phyloP scores from a whole-genome alignment of 352 stramenopile genomes.

The Poterioochromonas sp. region DNA sequence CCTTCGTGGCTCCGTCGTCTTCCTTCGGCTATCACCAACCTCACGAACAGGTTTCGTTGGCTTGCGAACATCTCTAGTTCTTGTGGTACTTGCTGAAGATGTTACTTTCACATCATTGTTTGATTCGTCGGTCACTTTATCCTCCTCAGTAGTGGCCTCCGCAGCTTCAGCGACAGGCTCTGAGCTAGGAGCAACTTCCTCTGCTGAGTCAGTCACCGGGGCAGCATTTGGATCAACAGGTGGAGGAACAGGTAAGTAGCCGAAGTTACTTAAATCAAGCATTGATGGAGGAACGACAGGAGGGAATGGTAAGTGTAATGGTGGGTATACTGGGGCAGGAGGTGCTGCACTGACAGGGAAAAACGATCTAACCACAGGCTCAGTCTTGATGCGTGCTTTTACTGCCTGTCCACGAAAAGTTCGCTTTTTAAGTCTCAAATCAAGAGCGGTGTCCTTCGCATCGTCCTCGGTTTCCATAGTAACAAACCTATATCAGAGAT shows the following conservation, averaged over 20 bases:
- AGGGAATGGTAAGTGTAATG: conserved; percentile 31
- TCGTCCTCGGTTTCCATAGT: conserved; percentile 73
- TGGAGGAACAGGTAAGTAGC: conserved; percentile 29
- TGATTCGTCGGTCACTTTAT: conserved; percentile 38
- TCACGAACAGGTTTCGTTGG: not conserved
- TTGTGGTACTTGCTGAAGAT: not conserved
- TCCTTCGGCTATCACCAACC: not conserved
- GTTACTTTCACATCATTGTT: conserved; percentile 46
- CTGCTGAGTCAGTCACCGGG: not conserved
- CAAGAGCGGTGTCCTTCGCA: conserved; percentile 67
- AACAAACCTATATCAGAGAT: conserved; percentile 54
- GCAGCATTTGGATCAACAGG: not conserved
- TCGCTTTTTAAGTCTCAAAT: conserved; percentile 65
- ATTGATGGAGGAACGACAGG: conserved; percentile 32
- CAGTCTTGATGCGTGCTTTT: conserved; percentile 78
- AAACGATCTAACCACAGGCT: conserved; percentile 80
- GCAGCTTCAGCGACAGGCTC: conserved; percentile 4
- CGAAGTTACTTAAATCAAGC: conserved; percentile 36
- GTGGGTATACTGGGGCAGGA: conserved; percentile 9
- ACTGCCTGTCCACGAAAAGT: conserved; percentile 70
- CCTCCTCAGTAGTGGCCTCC: conserved; percentile 45
- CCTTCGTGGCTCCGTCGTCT: not conserved
- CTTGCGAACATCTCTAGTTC: not conserved
- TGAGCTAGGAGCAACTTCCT: conserved; percentile 18
- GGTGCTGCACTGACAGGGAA: conserved; percentile 49